These are phyloP conservation scores for Angomonas ambiguus DNA, from an alignment of 208 protist genomes.

Conservation along the genomic window DNA sequence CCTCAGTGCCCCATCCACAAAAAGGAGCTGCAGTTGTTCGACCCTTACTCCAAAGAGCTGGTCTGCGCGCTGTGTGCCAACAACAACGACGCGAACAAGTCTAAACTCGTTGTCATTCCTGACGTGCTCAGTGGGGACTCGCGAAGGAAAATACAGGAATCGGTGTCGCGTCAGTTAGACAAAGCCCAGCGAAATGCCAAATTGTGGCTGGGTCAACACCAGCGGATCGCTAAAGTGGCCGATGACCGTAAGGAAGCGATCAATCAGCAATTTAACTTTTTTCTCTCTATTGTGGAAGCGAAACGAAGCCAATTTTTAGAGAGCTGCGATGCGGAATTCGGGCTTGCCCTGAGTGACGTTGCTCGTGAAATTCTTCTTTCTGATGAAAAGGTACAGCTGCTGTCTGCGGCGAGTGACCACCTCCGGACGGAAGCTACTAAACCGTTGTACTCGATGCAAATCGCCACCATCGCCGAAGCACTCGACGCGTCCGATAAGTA, in stretches of 20 bases:
- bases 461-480: conserved; percentile 78
- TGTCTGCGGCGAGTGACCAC: conserved; percentile 66
- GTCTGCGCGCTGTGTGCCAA: conserved; percentile 74
- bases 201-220: conserved; percentile 72
- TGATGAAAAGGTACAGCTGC: conserved; percentile 72
- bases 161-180: conserved; percentile 51
- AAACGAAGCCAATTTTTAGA: conserved; percentile 75
- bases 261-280: conserved; percentile 71
- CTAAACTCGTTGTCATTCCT: conserved; percentile 65
- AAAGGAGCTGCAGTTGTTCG: conserved; percentile 75
- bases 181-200: conserved; percentile 40
- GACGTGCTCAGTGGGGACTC: conserved; percentile 75
- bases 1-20: conserved; percentile 77
- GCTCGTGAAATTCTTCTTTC: conserved; percentile 69
- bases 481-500: conserved; percentile 39
- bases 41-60: conserved; percentile 69
- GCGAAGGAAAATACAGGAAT: conserved; percentile 50
- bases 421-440: conserved; percentile 40
- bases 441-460: conserved; percentile 80
- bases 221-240: conserved; percentile 57
- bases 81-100: conserved; percentile 22
- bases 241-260: conserved; percentile 65
- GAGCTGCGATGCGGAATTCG: conserved; percentile 66
- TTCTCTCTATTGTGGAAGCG: conserved; percentile 58
- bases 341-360: conserved; percentile 51